phyloP scores from a whole-genome alignment of 345 rosid genomes.

The Salix dunnii region DNA sequence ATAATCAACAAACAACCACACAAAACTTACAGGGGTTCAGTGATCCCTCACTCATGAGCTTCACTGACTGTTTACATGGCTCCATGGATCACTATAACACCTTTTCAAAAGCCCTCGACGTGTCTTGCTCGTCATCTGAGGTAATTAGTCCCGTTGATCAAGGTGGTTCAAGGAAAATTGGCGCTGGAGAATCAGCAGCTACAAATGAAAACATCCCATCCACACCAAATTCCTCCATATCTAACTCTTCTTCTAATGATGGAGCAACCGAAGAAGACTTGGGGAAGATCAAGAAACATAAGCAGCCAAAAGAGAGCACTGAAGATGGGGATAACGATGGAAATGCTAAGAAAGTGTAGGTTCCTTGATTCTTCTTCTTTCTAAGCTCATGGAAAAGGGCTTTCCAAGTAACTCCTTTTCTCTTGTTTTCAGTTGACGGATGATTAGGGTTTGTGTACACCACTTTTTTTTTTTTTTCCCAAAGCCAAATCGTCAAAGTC shows the following conservation, averaged over 20 bases:
- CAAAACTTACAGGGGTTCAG: conserved; percentile 21
- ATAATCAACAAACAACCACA: not conserved
- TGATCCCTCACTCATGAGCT: conserved; percentile 45
- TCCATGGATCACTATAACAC: conserved; percentile 48
- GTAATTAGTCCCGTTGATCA: conserved; percentile 7
- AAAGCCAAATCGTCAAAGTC: not conserved
- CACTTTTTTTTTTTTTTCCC: not conserved
- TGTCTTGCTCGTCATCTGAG: conserved; percentile 16
- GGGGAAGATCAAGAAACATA: conserved; percentile 12
- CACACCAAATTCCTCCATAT: conserved; percentile 31
- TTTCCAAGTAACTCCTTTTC: not conserved
- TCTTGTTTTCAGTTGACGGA: not conserved
- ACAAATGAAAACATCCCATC: not conserved
- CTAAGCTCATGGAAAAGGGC: not conserved
- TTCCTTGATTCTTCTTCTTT: not conserved
- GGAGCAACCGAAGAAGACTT: conserved; percentile 24
- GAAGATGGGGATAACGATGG: conserved; percentile 17
- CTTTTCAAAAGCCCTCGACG: conserved; percentile 46
- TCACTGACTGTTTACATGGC: conserved; percentile 57
- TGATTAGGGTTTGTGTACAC: not conserved
- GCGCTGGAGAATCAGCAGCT: conserved; percentile 4
- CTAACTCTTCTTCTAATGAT: conserved; percentile 30
- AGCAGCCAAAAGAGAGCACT: conserved; percentile 2
- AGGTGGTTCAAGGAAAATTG: not conserved
- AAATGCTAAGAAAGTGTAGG: conserved; percentile 24